phyloP scores from a whole-genome alignment of 2,329 filamentous ascomycete species.

The Fusarium guadeloupense region DNA sequence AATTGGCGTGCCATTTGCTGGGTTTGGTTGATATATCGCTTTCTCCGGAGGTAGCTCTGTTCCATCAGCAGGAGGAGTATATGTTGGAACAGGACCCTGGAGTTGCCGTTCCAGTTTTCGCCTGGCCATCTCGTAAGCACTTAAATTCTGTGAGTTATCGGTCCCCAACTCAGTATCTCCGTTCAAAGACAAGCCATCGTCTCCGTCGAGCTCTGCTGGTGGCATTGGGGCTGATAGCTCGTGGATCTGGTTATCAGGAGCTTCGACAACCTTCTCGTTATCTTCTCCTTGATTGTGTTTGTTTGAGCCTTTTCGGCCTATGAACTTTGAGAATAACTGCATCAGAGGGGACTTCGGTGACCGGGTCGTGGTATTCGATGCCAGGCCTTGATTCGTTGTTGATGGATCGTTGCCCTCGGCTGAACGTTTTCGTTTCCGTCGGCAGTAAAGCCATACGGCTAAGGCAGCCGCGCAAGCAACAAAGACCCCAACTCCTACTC shows the following conservation, averaged over 20 bases:
- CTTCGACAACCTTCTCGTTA: conserved; percentile 44
- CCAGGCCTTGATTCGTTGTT: conserved; percentile 51
- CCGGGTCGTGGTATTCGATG: conserved; percentile 45
- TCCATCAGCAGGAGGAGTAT: conserved; percentile 53
- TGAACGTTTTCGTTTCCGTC: conserved; percentile 46
- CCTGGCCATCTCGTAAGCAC: conserved; percentile 61
- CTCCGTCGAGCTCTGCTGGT: conserved; percentile 61
- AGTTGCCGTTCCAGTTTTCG: conserved; percentile 62
- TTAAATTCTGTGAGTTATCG: conserved; percentile 52
- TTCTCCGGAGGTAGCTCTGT: conserved; percentile 45
- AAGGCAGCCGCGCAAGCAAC: conserved; percentile 44
- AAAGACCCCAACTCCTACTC: conserved; percentile 52
- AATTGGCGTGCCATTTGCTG: conserved; percentile 30
- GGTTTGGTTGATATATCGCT: conserved; percentile 27
- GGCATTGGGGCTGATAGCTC: conserved; percentile 59
- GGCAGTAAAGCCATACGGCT: conserved; percentile 47
- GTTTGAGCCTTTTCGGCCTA: conserved; percentile 48
- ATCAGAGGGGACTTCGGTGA: conserved; percentile 39
- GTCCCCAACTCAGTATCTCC: conserved; percentile 54
- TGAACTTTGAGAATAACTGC: conserved; percentile 54
- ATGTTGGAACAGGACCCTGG: conserved; percentile 60
- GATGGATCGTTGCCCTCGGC: conserved; percentile 35
- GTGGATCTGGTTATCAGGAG: conserved; percentile 59
- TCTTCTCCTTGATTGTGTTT: conserved; percentile 35
- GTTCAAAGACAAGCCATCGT: conserved; percentile 49